Evolutionary conservation across 345 rosid species (phyloP), one percentile per base, ranked within the genome.

Genomic region (Salix caprea): DNA sequence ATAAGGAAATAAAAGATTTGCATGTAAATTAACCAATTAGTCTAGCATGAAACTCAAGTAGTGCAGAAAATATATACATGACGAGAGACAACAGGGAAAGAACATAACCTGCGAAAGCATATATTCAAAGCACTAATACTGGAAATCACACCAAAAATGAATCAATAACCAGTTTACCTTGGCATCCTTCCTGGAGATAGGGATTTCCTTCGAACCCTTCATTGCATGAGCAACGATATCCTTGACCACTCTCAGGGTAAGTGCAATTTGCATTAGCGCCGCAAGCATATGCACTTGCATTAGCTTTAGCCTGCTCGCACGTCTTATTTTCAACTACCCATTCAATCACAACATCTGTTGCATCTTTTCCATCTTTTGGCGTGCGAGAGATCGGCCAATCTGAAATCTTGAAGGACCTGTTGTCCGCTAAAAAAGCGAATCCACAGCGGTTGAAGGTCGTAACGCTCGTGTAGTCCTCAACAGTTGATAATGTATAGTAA

Each of bases 161-260:
- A 6, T 6, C 37, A 34, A 34, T 34, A 5, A 34, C 37, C 37
- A 34, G 37, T 19, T 64, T 70, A 79, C 82, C 78, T 70, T 79
- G 78, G 68, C 78, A 75, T 7, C 76, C 72, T 12, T 26, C 2
- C 1, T 52, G 16, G 0, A 70, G 78, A 30, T 79, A 79, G 9
- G 82, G 82, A 32, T 79, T 79, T 70, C 82, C 82, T 39, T 6
- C 7, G 48, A 75, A 79, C 21, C 82, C 82, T 3, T 9, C 16
- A 0, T 48, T 50, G 75, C 82, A 79, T 14, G 2, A 2, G 62
- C 82, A 79, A n/a, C 79, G 73, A 42, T 78, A 78, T 9, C 81
- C 81, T 24, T 1, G 6, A 15, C 14, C 76, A 73, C 40, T 72
- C 2, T 72, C 4, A 16, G 81, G 56, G 61, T 72, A 56, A 19